A percentile compares a stretch with the other conserved stretches of the same genome.
Conservation (phyloP, 306 rosid genomes). For the Cucurbita pepo region DNA sequence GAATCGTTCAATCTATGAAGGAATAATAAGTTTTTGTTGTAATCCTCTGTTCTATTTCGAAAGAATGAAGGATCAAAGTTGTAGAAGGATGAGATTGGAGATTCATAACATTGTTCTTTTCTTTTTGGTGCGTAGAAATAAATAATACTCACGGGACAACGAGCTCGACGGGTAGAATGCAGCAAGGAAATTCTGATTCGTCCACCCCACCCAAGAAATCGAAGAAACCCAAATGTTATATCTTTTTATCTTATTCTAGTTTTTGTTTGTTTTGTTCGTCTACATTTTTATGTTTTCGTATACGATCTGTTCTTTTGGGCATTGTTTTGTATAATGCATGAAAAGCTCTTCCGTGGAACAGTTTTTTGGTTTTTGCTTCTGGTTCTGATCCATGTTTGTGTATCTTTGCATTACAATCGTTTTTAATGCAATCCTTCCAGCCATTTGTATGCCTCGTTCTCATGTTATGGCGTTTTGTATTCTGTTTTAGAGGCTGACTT, state of each 20-base stretch:
- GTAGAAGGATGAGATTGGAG: not conserved
- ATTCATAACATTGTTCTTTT: not conserved
- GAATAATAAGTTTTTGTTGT: not conserved
- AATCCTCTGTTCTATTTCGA: not conserved
- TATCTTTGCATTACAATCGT: not conserved
- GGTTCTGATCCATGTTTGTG: not conserved
- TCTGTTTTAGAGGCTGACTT: not conserved
- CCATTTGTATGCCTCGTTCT: not conserved
- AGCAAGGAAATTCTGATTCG: conserved; percentile 6
- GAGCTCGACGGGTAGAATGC: conserved; percentile 5
- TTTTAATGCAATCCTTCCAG: not conserved
- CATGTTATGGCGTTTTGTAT: not conserved
- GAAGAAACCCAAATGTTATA: conserved; percentile 8
- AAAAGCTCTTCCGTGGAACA: not conserved
- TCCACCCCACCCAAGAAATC: conserved; percentile 6
- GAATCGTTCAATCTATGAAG: not conserved
- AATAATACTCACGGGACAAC: not conserved
- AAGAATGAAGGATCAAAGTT: not conserved
- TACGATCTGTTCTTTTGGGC: not conserved
- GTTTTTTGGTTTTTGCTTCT: not conserved
- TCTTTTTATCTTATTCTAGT: not conserved
- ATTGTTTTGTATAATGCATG: not conserved
- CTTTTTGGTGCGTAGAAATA: not conserved
- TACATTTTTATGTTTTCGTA: not conserved
- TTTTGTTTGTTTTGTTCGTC: not conserved